phyloP scores from a whole-genome alignment of 345 rosid species.

The Turritis glabra region DNA sequence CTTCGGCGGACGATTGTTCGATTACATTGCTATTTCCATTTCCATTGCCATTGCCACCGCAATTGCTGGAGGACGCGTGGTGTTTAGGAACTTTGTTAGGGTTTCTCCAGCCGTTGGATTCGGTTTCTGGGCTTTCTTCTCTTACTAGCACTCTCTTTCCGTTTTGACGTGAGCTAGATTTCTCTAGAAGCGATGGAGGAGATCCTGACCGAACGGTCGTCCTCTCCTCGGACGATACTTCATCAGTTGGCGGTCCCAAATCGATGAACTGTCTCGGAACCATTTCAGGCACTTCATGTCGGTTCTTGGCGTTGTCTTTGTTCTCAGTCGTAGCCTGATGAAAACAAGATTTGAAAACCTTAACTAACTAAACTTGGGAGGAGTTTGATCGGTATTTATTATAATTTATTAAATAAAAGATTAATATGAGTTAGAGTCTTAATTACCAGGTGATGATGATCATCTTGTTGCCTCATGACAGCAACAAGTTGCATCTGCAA shows the following conservation, averaged over 20 bases:
- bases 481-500: slow-evolving; percentile 69
- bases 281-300: slow-evolving; percentile 21
- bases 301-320: slow-evolving; percentile 14
- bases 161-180: slow-evolving; percentile 28
- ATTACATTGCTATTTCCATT: slow-evolving; percentile 25
- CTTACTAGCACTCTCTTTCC: slow-evolving; percentile 48
- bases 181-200: slow-evolving; percentile 37
- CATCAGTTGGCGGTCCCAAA: slow-evolving; percentile 53
- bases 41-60: not conserved
- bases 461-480: slow-evolving; percentile 60
- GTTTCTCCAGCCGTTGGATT: slow-evolving; percentile 58
- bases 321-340: slow-evolving; percentile 25
- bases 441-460: slow-evolving; percentile 32
- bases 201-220: slow-evolving; percentile 49
- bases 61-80: slow-evolving; percentile 27
- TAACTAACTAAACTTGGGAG: not conserved
- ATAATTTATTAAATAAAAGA: not conserved
- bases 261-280: slow-evolving; percentile 74
- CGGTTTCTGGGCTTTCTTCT: slow-evolving; percentile 72
- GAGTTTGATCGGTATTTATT: not conserved
- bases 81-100: slow-evolving; percentile 61
- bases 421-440: not conserved
- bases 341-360: slow-evolving; percentile 4
- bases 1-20: slow-evolving; percentile 66
- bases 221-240: slow-evolving; percentile 76